Evolutionary conservation across 2,329 filamentous ascomycete species (phyloP).

Genomic region (Colletotrichum paranaense): DNA sequence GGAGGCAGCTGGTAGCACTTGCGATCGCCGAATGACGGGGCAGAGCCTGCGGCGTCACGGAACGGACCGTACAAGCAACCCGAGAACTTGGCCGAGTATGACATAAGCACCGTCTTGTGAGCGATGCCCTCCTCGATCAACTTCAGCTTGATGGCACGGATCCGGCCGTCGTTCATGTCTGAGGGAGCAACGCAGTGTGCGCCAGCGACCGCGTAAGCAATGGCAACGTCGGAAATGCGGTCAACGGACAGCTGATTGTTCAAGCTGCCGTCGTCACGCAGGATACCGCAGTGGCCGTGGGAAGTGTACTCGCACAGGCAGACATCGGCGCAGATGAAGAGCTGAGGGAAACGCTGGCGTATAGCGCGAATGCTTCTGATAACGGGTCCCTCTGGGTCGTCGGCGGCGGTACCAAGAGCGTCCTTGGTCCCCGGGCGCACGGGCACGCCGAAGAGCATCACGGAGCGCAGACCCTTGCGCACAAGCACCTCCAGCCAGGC

Average conservation of each 20-base stretch:
- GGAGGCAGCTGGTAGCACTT: slow-evolving; percentile 97
- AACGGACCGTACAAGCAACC: slow-evolving; percentile 97
- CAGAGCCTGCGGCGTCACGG: slow-evolving; percentile 92
- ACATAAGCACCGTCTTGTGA: slow-evolving; percentile 94
- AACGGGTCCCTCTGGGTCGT: slow-evolving; percentile 92
- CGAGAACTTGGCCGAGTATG: slow-evolving; percentile 97
- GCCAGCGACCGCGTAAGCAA: slow-evolving; percentile 94
- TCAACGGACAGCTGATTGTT: slow-evolving; percentile 96
- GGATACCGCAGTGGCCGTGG: slow-evolving; percentile 96
- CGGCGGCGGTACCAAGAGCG: slow-evolving; percentile 88
- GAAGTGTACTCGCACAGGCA: slow-evolving; percentile 99
- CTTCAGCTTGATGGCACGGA: slow-evolving; percentile 97
- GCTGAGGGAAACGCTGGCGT: slow-evolving; percentile 84
- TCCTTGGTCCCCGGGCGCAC: slow-evolving; percentile 86
- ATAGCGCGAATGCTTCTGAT: slow-evolving; percentile 88
- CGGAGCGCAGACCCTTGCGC: slow-evolving; percentile 88
- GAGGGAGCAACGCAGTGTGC: slow-evolving; percentile 97
- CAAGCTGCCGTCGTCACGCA: slow-evolving; percentile 90
- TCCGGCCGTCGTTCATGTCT: slow-evolving; percentile 98
- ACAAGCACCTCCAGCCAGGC: slow-evolving; percentile 88
- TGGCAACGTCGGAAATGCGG: slow-evolving; percentile 95
- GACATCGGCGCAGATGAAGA: slow-evolving; percentile 93
- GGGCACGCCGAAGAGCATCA: slow-evolving; percentile 96
- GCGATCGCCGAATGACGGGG: slow-evolving; percentile 91
- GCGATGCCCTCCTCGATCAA: slow-evolving; percentile 94